These are phyloP conservation scores for Limonium bicolor DNA, from an alignment of 148 eudicot genomes.

Conservation along the genomic window DNA sequence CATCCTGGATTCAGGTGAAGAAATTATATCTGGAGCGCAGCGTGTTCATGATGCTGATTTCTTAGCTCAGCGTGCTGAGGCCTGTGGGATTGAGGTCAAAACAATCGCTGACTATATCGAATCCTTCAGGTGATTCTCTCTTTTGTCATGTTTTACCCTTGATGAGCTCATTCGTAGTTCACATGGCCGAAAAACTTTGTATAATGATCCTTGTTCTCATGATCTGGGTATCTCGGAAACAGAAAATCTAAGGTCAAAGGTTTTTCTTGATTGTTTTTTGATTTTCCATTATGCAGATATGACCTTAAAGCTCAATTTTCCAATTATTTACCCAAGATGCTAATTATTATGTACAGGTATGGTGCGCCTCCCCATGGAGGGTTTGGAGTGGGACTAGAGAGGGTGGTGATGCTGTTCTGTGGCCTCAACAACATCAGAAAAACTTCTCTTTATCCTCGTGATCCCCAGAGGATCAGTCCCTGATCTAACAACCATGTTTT, in stretches of 20 bases:
- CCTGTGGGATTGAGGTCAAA: conserved; percentile 51
- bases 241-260: background rate
- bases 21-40: conserved; percentile 98
- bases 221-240: background rate
- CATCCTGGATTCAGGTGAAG: conserved; percentile 84
- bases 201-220: background rate
- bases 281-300: background rate
- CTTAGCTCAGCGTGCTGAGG: conserved; percentile 45
- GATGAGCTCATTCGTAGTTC: too few relatives aligned
- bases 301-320: too few relatives aligned
- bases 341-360: too few relatives aligned
- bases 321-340: too few relatives aligned
- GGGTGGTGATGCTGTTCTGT: conserved; percentile 89
- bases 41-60: conserved; percentile 74
- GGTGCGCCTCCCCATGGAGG: conserved; percentile 99
- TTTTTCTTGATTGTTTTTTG: background rate
- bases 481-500: too few relatives aligned
- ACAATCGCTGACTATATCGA: conserved; percentile 64
- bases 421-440: conserved; percentile 69
- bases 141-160: too few relatives aligned
- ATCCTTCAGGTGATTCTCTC: conserved; percentile 84
- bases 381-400: conserved; percentile 89
- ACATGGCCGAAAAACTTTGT: background rate
- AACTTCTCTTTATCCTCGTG: conserved; percentile 65
- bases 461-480: conserved; percentile 58